Base-by-base conservation (phyloP, 345 rosid species). In the Citrus hindsii region DNA sequence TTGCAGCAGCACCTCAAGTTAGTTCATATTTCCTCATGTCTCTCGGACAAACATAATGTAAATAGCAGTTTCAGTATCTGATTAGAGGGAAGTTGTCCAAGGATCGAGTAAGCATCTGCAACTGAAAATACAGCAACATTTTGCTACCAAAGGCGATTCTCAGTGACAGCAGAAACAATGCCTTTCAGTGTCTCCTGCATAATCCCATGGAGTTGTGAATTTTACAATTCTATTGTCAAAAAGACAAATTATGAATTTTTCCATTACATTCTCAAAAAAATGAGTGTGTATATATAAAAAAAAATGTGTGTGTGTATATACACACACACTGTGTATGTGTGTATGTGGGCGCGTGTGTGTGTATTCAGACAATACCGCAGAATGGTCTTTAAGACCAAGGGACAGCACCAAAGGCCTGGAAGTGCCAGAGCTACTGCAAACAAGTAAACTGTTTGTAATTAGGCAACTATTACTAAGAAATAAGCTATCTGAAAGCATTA, bases 361-460 rank as follows among this genome's bases (percentile, higher is more conserved):
- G 10, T 38, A 14, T 32, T 2, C 35, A 4, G 22, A 53, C 58
- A 53, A 59, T 92, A 93, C 99, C 95, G 18, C 18, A 30, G 97
- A 90, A 84, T 93, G 98, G 82, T 93, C 95, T 84, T 87, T 93
- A 51, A 95, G 98, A 75, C 99, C 98, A 24, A 95, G 97, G 51
- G 98, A 87, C 24, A 95, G 89, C 77, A 95, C 86, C 84, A 95
- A 82, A 14, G 96, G 86, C 90, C 62, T 86, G 32, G 97, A 86
- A 63, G 89, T 85, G 51, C 86, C 93, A 46, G 82, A 80, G 69
- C 81, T 76, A 81, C 93, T 90, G 90, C 80, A 37, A 67, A 80
- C 64, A 69, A 40, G 40, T 67, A 62, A 61, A 60, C 71, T 10
- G 14, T 38, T 53, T 69, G 70, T 40, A 32, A 60, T 60, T n/a